phyloP scores from a whole-genome alignment of 2,329 filamentous ascomycete species.

The Phaeosphaeriaceae sp. region DNA sequence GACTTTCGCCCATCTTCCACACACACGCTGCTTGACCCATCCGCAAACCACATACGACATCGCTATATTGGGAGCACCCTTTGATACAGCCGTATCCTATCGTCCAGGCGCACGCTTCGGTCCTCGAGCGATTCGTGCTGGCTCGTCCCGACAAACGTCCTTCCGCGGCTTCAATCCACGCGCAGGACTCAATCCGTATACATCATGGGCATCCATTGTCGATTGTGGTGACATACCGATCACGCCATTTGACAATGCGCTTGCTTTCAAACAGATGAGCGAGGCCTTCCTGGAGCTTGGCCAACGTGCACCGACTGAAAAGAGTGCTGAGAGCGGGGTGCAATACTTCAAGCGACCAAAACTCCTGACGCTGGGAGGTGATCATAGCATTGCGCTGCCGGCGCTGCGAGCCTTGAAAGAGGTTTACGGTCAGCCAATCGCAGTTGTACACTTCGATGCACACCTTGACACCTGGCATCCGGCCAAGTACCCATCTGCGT shows the following conservation, averaged over 20 bases:
- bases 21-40: constrained; percentile 56
- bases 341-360: constrained; percentile 54
- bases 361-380: constrained; percentile 57
- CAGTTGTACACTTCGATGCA: constrained; percentile 60
- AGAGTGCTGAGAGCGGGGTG: constrained; percentile 46
- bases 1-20: constrained; percentile 56
- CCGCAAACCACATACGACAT: constrained; percentile 55
- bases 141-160: constrained; percentile 79
- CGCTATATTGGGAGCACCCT: constrained; percentile 57
- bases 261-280: constrained; percentile 85
- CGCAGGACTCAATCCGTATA: constrained; percentile 83
- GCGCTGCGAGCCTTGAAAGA: constrained; percentile 58
- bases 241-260: constrained; percentile 82
- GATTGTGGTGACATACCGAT: constrained; percentile 93
- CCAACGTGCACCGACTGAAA: constrained; percentile 49
- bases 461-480: constrained; percentile 90
- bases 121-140: constrained; percentile 84
- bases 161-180: constrained; percentile 84
- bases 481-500: constrained; percentile 77
- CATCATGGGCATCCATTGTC: constrained; percentile 76
- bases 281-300: constrained; percentile 77
- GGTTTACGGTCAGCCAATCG: constrained; percentile 53
- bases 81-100: constrained; percentile 59
- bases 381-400: constrained; percentile 59
- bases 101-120: constrained; percentile 71